Percentiles rank a stretch among this genome's conserved stretches.
Evolutionary conservation across 2,329 filamentous ascomycete genomes (phyloP).

Genomic region (Pseudodiploospora longispora): DNA sequence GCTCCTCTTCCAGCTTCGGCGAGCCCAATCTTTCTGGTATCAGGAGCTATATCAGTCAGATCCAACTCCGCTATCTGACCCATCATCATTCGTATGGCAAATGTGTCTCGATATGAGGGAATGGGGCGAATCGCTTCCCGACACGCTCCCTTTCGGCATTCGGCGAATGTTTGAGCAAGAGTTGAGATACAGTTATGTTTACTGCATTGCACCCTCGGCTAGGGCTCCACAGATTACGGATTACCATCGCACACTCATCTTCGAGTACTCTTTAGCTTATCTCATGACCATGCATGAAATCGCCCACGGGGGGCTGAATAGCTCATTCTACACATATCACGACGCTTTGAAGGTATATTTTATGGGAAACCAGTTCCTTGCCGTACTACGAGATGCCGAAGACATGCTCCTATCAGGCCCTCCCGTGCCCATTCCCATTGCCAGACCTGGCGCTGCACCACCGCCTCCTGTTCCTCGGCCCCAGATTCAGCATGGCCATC

Average conservation of each 20-base stretch:
- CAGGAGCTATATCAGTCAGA: conserved; percentile 79
- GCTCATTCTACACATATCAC: conserved; percentile 73
- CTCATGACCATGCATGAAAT: conserved; percentile 65
- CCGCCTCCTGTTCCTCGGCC: conserved; percentile 46
- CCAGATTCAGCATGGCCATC: conserved; percentile 24
- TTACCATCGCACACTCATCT: conserved; percentile 72
- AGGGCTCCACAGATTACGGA: conserved; percentile 64
- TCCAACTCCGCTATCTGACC: conserved; percentile 57
- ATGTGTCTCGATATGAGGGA: conserved; percentile 68
- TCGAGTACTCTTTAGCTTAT: conserved; percentile 80
- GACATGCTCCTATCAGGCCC: conserved; percentile 47
- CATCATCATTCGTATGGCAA: conserved; percentile 65
- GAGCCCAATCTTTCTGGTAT: conserved; percentile 82
- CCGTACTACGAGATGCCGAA: conserved; percentile 50
- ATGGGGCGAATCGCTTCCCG: conserved; percentile 74
- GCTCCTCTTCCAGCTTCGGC: conserved; percentile 74
- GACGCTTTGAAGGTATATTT: conserved; percentile 81
- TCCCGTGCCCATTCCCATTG: conserved; percentile 36
- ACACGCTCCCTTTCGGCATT: conserved; percentile 54
- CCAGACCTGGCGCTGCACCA: conserved; percentile 37
- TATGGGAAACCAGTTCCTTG: conserved; percentile 55
- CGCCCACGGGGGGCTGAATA: conserved; percentile 48
- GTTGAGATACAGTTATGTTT: conserved; percentile 81
- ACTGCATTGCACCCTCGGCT: conserved; percentile 75
- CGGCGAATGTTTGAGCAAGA: conserved; percentile 79